These are phyloP conservation scores for Gentiana macrophylla DNA, from an alignment of 257 asterid species.

Conservation along the genomic window DNA sequence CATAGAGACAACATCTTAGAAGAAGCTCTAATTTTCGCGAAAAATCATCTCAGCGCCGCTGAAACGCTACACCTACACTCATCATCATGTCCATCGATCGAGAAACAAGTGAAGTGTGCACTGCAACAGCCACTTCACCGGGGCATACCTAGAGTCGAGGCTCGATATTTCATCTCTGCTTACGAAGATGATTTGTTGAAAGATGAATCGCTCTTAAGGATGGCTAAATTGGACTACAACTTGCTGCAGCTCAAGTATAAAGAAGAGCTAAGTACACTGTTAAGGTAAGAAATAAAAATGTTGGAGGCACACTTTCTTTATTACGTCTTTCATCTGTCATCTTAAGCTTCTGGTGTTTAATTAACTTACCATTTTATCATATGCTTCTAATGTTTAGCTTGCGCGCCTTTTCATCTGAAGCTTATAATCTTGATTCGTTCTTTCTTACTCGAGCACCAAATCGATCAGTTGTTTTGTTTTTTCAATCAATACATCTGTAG, in stretches of 20 bases:
- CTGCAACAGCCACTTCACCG: conserved; percentile 12
- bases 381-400: no score
- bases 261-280: conserved; percentile 14
- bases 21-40: conserved; percentile 13
- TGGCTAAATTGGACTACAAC: conserved; percentile 25
- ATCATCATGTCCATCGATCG: background rate
- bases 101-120: conserved; percentile 13
- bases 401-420: no score
- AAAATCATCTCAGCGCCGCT: conserved; percentile 15
- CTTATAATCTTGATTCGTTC: no score
- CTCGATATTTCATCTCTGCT: conserved; percentile 9
- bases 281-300: conserved; percentile 15
- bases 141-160: conserved; percentile 17
- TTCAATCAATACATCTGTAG: no score
- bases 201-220: conserved; percentile 11
- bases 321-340: no score
- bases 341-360: no score
- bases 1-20: conserved; percentile 27
- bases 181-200: conserved; percentile 12
- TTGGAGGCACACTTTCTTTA: no score
- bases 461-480: no score
- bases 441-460: no score
- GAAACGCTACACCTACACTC: background rate
- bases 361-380: no score
- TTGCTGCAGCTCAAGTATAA: conserved; percentile 18